phyloP scores from a whole-genome alignment of 1,139 yeast species.

The Zygosaccharomyces sapae region DNA sequence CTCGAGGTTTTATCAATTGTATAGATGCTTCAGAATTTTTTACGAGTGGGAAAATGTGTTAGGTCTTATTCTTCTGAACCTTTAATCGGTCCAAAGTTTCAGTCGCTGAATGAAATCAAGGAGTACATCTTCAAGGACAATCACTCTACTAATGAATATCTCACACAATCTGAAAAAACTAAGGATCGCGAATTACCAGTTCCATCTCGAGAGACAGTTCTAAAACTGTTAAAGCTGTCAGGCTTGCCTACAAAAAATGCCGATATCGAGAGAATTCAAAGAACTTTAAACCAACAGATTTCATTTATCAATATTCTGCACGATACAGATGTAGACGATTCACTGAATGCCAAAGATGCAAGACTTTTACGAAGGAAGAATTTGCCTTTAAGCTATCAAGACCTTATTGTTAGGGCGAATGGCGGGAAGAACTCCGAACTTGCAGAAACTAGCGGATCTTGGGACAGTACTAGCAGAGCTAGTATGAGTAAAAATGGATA shows the following conservation, averaged over 20 bases:
- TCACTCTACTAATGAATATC: constrained; percentile 30
- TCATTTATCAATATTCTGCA: constrained; percentile 46
- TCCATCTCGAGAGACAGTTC: constrained; percentile 19
- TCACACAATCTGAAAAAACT: constrained; percentile 9
- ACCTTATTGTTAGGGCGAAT: constrained; percentile 24
- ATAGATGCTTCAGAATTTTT: not conserved
- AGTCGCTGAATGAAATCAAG: constrained; percentile 20
- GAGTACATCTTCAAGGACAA: constrained; percentile 21
- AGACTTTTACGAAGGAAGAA: constrained; percentile 24
- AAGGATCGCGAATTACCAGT: constrained; percentile 1
- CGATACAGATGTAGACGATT: constrained; percentile 23
- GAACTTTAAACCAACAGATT: constrained; percentile 44
- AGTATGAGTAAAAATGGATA: constrained; percentile 34
- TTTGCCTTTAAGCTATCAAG: constrained; percentile 31
- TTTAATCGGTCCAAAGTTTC: constrained; percentile 20
- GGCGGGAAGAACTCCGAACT: constrained; percentile 26
- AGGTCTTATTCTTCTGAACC: constrained; percentile 11
- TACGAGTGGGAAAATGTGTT: not conserved
- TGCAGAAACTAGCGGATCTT: constrained; percentile 40
- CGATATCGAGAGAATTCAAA: constrained; percentile 33
- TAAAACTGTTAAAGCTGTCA: constrained; percentile 42
- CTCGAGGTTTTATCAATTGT: not conserved
- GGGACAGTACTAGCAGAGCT: constrained; percentile 40
- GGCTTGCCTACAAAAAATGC: constrained; percentile 40
- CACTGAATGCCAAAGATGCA: constrained; percentile 22